Conservation (phyloP, 768 basidiomycete species). For the Collybiopsis confluens region DNA sequence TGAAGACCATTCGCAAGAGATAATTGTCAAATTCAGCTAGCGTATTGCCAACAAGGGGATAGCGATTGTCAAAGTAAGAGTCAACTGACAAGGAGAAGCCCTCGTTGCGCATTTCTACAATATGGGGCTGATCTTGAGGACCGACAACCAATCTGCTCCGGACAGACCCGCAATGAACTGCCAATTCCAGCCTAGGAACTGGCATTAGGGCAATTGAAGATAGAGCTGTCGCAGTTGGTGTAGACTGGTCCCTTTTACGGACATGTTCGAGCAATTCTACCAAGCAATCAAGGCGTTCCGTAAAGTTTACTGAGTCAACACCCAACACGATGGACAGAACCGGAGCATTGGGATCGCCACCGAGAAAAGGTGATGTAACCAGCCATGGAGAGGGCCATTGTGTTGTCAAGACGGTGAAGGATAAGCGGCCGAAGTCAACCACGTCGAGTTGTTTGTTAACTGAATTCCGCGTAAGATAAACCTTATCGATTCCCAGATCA, state of each 20-base stretch:
- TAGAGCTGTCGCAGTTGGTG: constrained; percentile 14
- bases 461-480: constrained; percentile 42
- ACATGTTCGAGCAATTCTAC: constrained; percentile 28
- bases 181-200: constrained; percentile 47
- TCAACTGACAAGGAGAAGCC: constrained; percentile 41
- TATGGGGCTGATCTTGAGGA: constrained; percentile 37
- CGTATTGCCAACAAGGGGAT: constrained; percentile 8
- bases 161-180: constrained; percentile 45
- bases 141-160: constrained; percentile 50
- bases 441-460: constrained; percentile 34
- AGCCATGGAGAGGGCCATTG: constrained; percentile 66
- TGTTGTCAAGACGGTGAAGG: constrained; percentile 38
- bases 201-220: constrained; percentile 22
- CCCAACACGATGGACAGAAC: constrained; percentile 44
- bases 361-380: constrained; percentile 41
- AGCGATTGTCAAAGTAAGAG: constrained; percentile 16
- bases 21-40: constrained; percentile 29
- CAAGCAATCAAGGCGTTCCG: constrained; percentile 52
- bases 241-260: background rate
- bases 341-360: constrained; percentile 56
- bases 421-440: constrained; percentile 35
- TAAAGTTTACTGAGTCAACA: constrained; percentile 42
- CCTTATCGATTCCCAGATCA: constrained; percentile 34
- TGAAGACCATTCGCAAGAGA: constrained; percentile 41
- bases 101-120: constrained; percentile 53